Percentiles rank a stretch among this genome's conserved stretches.
Conservation (phyloP, 345 rosid genomes). For the Eucalyptus melliodora region DNA sequence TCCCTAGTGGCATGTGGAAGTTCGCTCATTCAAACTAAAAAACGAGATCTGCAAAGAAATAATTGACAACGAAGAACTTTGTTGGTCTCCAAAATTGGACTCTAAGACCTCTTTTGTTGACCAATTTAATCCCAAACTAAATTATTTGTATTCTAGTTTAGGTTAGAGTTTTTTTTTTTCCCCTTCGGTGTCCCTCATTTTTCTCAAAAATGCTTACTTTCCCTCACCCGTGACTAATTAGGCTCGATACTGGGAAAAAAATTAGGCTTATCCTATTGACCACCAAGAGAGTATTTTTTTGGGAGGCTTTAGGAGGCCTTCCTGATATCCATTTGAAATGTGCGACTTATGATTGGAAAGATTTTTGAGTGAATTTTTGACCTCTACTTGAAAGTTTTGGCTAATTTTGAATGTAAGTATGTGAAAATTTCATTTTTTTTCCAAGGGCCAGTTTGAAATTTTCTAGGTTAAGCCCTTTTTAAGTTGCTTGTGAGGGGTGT, state of each 20-base stretch:
- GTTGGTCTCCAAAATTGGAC: not conserved
- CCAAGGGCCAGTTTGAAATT: not conserved
- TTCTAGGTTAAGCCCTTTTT: not conserved
- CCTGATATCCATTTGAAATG: not conserved
- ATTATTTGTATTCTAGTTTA: not conserved
- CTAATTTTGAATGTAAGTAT: not conserved
- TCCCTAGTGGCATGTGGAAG: rapidly evolving
- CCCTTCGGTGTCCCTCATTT: rapidly evolving
- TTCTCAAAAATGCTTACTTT: not conserved
- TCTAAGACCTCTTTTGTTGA: not conserved
- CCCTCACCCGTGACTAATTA: not conserved
- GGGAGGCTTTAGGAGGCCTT: not conserved
- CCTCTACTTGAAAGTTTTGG: not conserved
- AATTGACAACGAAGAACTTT: not conserved
- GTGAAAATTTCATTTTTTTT: not conserved
- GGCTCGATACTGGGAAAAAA: not conserved
- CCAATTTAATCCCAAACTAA: not conserved
- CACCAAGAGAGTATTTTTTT: not conserved
- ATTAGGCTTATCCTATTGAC: not conserved
- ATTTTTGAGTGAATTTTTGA: too few species aligned
- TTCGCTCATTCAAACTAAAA: not conserved
- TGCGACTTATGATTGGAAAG: too few species aligned
- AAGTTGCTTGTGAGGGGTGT: not conserved
- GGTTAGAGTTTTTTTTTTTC: rapidly evolving
- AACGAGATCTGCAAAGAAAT: not conserved